phyloP scores from a whole-genome alignment of 805 yeast species.

The Kodamaea laetipori region DNA sequence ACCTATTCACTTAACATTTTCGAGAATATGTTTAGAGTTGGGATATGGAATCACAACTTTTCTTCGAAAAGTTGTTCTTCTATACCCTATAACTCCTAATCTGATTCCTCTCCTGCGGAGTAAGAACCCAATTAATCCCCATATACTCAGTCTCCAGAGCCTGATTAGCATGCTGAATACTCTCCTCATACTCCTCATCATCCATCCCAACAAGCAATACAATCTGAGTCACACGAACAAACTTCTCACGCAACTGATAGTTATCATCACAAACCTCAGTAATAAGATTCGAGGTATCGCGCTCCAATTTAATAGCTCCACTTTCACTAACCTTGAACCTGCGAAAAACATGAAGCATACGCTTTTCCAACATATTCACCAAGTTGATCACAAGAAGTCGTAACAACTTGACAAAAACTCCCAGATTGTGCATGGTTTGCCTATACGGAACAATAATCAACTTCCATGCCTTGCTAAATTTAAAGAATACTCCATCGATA shows the following conservation, averaged over 20 bases:
- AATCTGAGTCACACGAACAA: constrained; percentile 80
- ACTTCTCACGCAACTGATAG: constrained; percentile 75
- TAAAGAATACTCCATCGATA: constrained; percentile 34
- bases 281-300: constrained; percentile 74
- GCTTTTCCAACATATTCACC: constrained; percentile 61
- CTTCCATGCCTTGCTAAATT: constrained; percentile 68
- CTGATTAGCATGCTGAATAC: constrained; percentile 24
- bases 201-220: constrained; percentile 82
- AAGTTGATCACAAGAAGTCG: constrained; percentile 53
- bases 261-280: constrained; percentile 70
- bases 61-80: constrained; percentile 5
- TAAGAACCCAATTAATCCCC: constrained; percentile 68
- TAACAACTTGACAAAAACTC: constrained; percentile 53
- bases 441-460: constrained; percentile 64
- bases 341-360: constrained; percentile 64
- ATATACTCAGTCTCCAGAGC: constrained; percentile 27
- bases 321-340: constrained; percentile 66
- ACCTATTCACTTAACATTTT: too few relatives aligned
- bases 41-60: too few relatives aligned
- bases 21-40: too few relatives aligned
- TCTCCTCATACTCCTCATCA: constrained; percentile 53
- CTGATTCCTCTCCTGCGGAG: constrained; percentile 70
- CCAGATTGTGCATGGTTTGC: constrained; percentile 52
- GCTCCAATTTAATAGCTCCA: constrained; percentile 82
- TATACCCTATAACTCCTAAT: constrained; percentile 61